Evolutionary conservation across 2,329 filamentous ascomycete genomes (phyloP).

Genomic region (Helminthosporium solani): DNA sequence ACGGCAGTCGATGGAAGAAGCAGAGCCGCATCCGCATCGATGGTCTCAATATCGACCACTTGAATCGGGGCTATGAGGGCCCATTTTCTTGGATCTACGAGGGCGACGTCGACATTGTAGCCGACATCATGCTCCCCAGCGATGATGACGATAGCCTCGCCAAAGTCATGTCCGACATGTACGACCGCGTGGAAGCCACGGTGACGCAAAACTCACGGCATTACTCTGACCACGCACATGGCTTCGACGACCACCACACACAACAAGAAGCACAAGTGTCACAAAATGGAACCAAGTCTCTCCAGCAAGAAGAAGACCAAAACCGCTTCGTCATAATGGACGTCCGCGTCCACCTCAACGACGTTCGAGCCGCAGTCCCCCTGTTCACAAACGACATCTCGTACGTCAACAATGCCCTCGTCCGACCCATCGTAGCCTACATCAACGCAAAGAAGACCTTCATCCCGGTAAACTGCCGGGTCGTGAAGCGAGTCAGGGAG

Average conservation of each 20-base stretch:
- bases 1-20: slow-evolving; percentile 84
- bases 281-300: too few relatives aligned
- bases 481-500: slow-evolving; percentile 84
- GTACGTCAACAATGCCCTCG: slow-evolving; percentile 93
- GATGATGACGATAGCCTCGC: slow-evolving; percentile 86
- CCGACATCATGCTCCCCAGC: slow-evolving; percentile 90
- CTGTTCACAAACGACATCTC: slow-evolving; percentile 89
- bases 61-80: slow-evolving; percentile 89
- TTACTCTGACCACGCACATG: slow-evolving; percentile 37
- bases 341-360: slow-evolving; percentile 89
- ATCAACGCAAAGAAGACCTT: slow-evolving; percentile 95
- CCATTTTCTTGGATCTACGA: slow-evolving; percentile 98
- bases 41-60: slow-evolving; percentile 88
- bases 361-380: slow-evolving; percentile 88
- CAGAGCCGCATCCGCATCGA: slow-evolving; percentile 91
- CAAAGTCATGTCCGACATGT: slow-evolving; percentile 96
- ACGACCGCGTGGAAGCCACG: slow-evolving; percentile 91
- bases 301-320: slow-evolving; percentile 12
- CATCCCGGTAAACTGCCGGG: slow-evolving; percentile 90
- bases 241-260: slow-evolving; percentile 25
- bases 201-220: slow-evolving; percentile 71
- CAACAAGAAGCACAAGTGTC: slow-evolving; percentile 15
- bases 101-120: slow-evolving; percentile 93
- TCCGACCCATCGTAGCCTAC: slow-evolving; percentile 94
- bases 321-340: slow-evolving; percentile 89